Base-by-base conservation (phyloP, 768 basidiomycete species). In the Floccularia luteovirens region DNA sequence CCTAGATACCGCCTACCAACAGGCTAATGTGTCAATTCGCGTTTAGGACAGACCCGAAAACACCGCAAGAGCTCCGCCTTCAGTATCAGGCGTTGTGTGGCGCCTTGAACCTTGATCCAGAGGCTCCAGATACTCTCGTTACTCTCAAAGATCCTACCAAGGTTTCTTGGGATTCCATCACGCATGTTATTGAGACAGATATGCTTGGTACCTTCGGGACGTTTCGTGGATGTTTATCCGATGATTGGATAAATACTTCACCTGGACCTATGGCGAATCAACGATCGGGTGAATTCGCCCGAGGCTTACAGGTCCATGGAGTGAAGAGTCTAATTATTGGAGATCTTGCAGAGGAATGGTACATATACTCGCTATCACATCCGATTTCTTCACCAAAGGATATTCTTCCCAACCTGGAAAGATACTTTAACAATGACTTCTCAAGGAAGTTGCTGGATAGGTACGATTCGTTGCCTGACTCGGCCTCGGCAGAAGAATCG, bases 341-440 rank as follows among this genome's bases (percentile, higher is more conserved):
- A 6, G 79, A 84, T 40, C 65, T 85, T 36, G 67, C 63, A 12
- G 82, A 87, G 48, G 84, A 88, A 55, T 87, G 84, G 83, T 83
- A 77, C 54, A 67, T 86, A 37, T 87, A 86, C 48, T 73, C 81
- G 11, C 77, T 86, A 47, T 75, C 82, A 3, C 75, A 84, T 53
- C 73, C 77, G 0, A 70, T 85, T 35, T 38, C 53, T 8, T 57
- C 63, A 6, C 58, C 66, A 16, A 47, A 47, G 17, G 84, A 87
- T 45, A 62, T 86, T 7, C 51, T 69, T 20, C 63, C 64, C 6
- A 83, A 82, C 47, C 49, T 88, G 35, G 57, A 67, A 49, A 58
- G 83, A 41, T 87, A 82, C 52, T 84, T 78, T 53, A 69, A 75
- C 1, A 52, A 43, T 11, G 61, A 68, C 7, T 56, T 79, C 24